These are phyloP conservation scores for Hordeum marinum DNA, from an alignment of 176 grass and related monocot species.

Conservation along the genomic window DNA sequence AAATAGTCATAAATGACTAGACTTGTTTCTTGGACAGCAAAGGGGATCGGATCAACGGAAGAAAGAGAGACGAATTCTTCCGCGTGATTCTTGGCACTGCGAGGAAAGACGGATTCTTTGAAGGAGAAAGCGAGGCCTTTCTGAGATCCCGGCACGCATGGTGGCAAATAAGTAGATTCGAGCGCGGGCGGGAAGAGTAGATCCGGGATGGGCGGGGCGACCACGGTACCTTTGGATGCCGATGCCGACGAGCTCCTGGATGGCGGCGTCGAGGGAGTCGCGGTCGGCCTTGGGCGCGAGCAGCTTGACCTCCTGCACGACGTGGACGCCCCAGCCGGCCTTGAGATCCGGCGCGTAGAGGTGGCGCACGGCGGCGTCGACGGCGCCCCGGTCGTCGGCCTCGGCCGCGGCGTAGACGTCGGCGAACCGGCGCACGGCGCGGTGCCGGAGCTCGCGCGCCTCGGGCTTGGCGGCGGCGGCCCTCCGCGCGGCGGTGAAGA, in stretches of 20 bases:
- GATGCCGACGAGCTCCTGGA: conserved; percentile 75
- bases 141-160: not conserved
- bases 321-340: conserved; percentile 85
- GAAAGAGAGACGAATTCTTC: not conserved
- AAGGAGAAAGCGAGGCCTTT: not conserved
- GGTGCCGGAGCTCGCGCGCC: conserved; percentile 64
- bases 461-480: conserved; percentile 53
- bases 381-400: conserved; percentile 13
- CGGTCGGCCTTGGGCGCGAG: conserved; percentile 68
- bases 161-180: not conserved
- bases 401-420: conserved; percentile 43
- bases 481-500: conserved; percentile 71
- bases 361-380: conserved; percentile 63
- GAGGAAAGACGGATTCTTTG: not conserved
- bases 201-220: not conserved
- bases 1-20: not conserved
- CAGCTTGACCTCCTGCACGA: conserved; percentile 92
- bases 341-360: conserved; percentile 91
- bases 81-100: not conserved
- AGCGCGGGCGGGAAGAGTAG: not conserved
- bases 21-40: not conserved
- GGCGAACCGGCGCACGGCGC: conserved; percentile 50
- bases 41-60: not conserved
- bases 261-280: conserved; percentile 46
- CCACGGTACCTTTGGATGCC: conserved; percentile 64